These are phyloP conservation scores for Trifolium pratense DNA, from an alignment of 306 rosid genomes.

Conservation along the genomic window DNA sequence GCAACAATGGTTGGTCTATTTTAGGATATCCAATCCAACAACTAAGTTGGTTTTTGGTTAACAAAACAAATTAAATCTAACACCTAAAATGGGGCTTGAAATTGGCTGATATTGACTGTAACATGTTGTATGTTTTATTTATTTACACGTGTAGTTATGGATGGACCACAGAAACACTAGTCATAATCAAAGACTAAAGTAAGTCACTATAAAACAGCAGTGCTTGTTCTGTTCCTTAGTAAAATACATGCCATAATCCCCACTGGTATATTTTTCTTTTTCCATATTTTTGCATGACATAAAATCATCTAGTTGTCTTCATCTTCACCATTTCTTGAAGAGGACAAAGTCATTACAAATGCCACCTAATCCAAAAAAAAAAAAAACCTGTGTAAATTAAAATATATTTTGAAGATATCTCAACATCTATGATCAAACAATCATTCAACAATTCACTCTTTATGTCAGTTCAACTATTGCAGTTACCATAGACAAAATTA, in stretches of 20 bases:
- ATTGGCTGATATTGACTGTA: slow-evolving; percentile 24
- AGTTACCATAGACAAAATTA: too few relatives aligned
- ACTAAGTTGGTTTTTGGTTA: slow-evolving; percentile 37
- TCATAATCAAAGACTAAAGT: slow-evolving; percentile 49
- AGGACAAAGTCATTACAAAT: slow-evolving; percentile 36
- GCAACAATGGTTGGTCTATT: slow-evolving; percentile 32
- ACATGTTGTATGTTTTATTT: too few relatives aligned
- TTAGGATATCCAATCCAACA: slow-evolving; percentile 9
- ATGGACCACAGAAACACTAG: slow-evolving; percentile 41
- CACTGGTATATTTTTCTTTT: slow-evolving; percentile 18
- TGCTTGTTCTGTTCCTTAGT: slow-evolving; percentile 30
- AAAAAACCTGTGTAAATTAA: too few relatives aligned
- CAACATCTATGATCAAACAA: too few relatives aligned
- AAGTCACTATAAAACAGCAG: slow-evolving; percentile 43
- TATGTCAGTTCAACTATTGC: too few relatives aligned
- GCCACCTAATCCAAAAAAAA: slow-evolving; percentile 9
- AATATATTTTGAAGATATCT: too few relatives aligned
- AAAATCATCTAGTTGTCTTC: slow-evolving; percentile 41
- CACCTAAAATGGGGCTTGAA: slow-evolving; percentile 45
- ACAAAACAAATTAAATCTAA: slow-evolving; percentile 22
- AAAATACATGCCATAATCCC: slow-evolving; percentile 35
- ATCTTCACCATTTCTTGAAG: slow-evolving; percentile 12
- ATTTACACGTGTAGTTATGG: slow-evolving; percentile 9
- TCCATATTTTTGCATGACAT: slow-evolving; percentile 41
- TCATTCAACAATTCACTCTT: too few relatives aligned